Conservation (phyloP, 305 asterid species). For the Andrographis paniculata region DNA sequence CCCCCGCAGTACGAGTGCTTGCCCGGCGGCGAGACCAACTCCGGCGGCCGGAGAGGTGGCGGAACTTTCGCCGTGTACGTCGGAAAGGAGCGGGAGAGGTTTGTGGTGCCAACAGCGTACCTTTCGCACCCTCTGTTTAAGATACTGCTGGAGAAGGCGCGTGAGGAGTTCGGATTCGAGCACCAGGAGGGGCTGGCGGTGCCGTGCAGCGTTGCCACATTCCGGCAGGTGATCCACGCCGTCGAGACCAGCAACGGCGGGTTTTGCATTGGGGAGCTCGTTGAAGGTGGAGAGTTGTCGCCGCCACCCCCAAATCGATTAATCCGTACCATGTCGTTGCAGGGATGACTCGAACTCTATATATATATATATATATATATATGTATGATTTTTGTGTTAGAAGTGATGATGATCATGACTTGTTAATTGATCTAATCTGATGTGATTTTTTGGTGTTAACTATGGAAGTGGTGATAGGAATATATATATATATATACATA, state of each 20-base stretch:
- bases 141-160: conserved; percentile 67
- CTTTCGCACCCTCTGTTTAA: conserved; percentile 75
- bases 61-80: background rate
- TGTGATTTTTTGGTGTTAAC: too few species aligned
- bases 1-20: background rate
- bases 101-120: conserved; percentile 50
- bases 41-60: conserved; percentile 12
- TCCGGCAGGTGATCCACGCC: conserved; percentile 53
- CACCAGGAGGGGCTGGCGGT: conserved; percentile 49
- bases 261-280: conserved; percentile 49
- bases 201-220: conserved; percentile 61
- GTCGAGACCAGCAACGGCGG: conserved; percentile 53
- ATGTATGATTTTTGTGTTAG: too few species aligned
- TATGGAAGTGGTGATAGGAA: too few species aligned
- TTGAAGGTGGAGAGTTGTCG: too few species aligned
- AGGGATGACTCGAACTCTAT: too few species aligned
- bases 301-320: too few species aligned
- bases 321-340: too few species aligned
- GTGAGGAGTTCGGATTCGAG: conserved; percentile 51
- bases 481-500: too few species aligned
- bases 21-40: background rate
- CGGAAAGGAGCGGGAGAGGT: conserved; percentile 57
- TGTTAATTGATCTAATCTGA: too few species aligned
- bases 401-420: too few species aligned
- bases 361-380: too few species aligned